These are phyloP conservation scores for Sclerotinia spermophila DNA, from an alignment of 2,329 filamentous ascomycete genomes.

Conservation along the genomic window DNA sequence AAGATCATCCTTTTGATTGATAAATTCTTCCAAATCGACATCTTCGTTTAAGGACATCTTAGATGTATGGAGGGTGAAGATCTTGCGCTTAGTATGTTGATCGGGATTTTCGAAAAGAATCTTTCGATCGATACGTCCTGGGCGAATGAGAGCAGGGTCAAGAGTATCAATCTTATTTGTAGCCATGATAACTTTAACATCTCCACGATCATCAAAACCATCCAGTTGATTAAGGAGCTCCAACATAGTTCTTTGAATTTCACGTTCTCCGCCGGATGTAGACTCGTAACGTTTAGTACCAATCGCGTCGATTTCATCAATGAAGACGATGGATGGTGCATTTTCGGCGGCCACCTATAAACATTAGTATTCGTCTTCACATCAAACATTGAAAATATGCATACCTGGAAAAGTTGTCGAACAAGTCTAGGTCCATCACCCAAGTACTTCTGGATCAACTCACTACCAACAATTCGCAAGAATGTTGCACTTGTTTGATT, in stretches of 20 bases:
- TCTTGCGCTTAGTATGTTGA: slow-evolving; percentile 95
- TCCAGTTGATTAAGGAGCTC: slow-evolving; percentile 97
- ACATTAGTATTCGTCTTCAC: slow-evolving; percentile 20
- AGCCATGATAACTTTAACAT: slow-evolving; percentile 99
- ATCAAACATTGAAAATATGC: slow-evolving; percentile 23
- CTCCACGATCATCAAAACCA: slow-evolving; percentile 96
- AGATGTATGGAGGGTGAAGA: slow-evolving; percentile 94
- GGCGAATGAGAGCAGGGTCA: slow-evolving; percentile 92
- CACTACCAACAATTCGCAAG: slow-evolving; percentile 92
- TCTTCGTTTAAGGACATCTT: slow-evolving; percentile 98
- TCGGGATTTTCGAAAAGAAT: slow-evolving; percentile 69
- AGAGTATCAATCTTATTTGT: slow-evolving; percentile 99
- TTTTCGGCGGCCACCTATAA: slow-evolving; percentile 85
- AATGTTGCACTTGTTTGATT: slow-evolving; percentile 99
- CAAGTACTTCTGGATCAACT: slow-evolving; percentile 97
- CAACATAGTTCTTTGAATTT: slow-evolving; percentile 97
- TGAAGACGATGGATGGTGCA: slow-evolving; percentile 95
- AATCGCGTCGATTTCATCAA: slow-evolving; percentile 98
- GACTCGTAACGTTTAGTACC: slow-evolving; percentile 99
- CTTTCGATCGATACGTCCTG: slow-evolving; percentile 97
- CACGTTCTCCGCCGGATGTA: slow-evolving; percentile 91
- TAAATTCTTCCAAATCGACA: slow-evolving; percentile 98
- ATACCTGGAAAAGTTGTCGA: slow-evolving; percentile 86
- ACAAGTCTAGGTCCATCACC: slow-evolving; percentile 93
- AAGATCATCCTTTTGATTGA: slow-evolving; percentile 95